A percentile compares a stretch with the other conserved stretches of the same genome.
Conservation (phyloP, 129 eudicot genomes). For the Helichrysum umbraculigerum region DNA sequence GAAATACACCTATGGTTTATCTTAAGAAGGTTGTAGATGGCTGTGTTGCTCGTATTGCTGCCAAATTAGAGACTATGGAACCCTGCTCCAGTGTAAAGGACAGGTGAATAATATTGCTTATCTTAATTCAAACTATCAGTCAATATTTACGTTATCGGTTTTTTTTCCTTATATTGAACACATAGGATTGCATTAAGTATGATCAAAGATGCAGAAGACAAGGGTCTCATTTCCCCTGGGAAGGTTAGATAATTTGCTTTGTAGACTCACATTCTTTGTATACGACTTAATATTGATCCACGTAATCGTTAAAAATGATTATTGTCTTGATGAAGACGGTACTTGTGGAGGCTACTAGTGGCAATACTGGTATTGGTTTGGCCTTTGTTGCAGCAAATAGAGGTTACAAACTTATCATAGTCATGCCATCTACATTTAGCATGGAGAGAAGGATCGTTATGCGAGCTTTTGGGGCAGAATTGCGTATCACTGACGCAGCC, state of each 20-base stretch:
- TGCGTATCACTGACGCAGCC: constrained; percentile 44
- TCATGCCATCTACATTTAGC: constrained; percentile 58
- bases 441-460: constrained; percentile 63
- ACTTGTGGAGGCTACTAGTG: constrained; percentile 65
- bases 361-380: constrained; percentile 81
- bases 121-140: not conserved
- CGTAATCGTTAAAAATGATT: not conserved
- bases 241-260: constrained; percentile 44
- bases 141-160: not conserved
- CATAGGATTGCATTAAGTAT: constrained; percentile 59
- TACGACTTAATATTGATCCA: not conserved
- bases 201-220: constrained; percentile 80
- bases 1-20: constrained; percentile 74
- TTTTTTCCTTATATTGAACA: not conserved
- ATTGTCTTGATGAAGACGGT: constrained; percentile 41
- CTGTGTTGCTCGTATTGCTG: constrained; percentile 65
- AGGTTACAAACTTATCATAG: constrained; percentile 60
- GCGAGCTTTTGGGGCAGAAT: constrained; percentile 69
- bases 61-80: constrained; percentile 67
- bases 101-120: constrained; percentile 36
- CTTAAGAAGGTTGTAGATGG: constrained; percentile 64
- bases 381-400: constrained; percentile 68
- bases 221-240: constrained; percentile 70
- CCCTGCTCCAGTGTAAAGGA: constrained; percentile 78
- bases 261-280: not conserved